Evolutionary conservation across 768 basidiomycete genomes (phyloP).

Genomic region (Lentinula boryana): DNA sequence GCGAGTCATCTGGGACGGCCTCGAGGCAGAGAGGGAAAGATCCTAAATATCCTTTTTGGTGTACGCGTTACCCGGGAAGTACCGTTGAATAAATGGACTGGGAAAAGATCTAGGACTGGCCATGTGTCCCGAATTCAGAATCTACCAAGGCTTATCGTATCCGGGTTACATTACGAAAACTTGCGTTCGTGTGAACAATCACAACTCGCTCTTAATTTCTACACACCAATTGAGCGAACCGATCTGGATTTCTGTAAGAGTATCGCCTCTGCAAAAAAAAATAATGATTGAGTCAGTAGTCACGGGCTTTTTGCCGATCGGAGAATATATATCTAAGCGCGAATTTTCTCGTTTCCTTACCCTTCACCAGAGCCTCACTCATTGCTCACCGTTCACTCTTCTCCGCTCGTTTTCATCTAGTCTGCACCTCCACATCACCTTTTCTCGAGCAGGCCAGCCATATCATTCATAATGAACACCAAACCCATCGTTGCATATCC

Average conservation of each 20-base stretch:
- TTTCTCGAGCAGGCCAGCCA: conserved; percentile 7
- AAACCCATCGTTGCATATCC: conserved; percentile 65
- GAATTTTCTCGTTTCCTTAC: not conserved
- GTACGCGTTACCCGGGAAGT: not conserved
- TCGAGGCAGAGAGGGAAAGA: conserved; percentile 1
- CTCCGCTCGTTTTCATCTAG: not conserved
- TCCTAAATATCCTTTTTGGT: not conserved
- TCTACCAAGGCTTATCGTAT: not conserved
- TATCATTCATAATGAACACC: conserved; percentile 27
- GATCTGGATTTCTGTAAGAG: not conserved
- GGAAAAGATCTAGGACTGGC: not conserved
- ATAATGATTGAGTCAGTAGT: not conserved
- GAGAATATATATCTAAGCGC: not conserved
- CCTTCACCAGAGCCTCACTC: not conserved
- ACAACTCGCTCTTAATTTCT: not conserved
- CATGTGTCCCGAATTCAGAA: not conserved
- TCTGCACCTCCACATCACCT: not conserved
- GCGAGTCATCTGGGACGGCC: not conserved
- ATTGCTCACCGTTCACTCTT: not conserved
- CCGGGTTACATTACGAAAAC: not conserved
- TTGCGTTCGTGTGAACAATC: not conserved
- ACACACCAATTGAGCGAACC: not conserved
- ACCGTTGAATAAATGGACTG: not conserved
- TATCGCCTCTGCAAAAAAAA: not conserved
- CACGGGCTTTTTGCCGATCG: not conserved